These are phyloP conservation scores for Hippophae gyantsensis DNA, from an alignment of 306 rosid species.

Conservation along the genomic window DNA sequence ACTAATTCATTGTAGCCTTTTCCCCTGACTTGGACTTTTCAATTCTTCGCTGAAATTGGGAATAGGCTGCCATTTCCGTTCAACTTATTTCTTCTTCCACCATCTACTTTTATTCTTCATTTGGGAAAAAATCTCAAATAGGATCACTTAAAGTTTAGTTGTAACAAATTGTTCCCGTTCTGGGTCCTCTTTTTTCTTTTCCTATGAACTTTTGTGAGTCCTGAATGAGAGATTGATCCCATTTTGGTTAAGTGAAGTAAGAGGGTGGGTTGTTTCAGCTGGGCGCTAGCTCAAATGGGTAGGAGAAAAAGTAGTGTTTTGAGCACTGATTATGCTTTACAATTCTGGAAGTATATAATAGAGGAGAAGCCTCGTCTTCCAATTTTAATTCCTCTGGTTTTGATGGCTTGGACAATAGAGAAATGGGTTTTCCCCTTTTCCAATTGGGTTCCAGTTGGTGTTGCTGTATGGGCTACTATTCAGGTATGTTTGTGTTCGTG, in stretches of 20 bases:
- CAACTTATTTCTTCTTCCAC: neutral
- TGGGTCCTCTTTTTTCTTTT: neutral
- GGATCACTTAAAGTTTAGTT: no score
- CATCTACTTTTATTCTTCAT: no score
- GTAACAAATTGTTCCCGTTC: neutral
- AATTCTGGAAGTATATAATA: slow-evolving; percentile 38
- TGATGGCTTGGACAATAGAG: slow-evolving; percentile 71
- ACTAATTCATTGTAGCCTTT: neutral
- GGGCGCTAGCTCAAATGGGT: slow-evolving; percentile 39
- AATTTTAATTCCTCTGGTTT: slow-evolving; percentile 48
- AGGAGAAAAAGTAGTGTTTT: slow-evolving; percentile 27
- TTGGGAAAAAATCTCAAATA: no score
- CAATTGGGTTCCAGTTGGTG: slow-evolving; percentile 69
- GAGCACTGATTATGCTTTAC: slow-evolving; percentile 35
- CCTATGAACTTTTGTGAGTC: neutral
- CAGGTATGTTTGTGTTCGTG: slow-evolving; percentile 42
- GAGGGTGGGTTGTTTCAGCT: slow-evolving; percentile 5
- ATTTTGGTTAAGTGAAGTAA: neutral
- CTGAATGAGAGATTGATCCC: neutral
- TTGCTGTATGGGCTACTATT: slow-evolving; percentile 71
- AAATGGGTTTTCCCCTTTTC: slow-evolving; percentile 79
- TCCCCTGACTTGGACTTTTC: neutral
- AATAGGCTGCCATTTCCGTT: neutral
- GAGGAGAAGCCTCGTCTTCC: slow-evolving; percentile 51
- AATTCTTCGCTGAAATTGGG: neutral